phyloP scores from a whole-genome alignment of 208 protist genomes.

The Leptomonas pyrrhocoris region DNA sequence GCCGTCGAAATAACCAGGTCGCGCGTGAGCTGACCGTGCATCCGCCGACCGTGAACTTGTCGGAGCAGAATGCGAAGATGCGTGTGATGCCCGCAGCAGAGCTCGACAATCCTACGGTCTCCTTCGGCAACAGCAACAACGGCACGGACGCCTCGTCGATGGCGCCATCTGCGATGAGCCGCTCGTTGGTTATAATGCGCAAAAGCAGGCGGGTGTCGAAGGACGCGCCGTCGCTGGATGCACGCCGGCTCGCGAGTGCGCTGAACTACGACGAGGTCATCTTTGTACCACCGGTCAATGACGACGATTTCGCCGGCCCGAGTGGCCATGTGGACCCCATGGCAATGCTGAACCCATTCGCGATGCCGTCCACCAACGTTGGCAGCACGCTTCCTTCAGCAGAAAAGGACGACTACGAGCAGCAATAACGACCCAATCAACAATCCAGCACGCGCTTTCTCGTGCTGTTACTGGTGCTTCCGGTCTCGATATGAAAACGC shows the following conservation, averaged over 20 bases:
- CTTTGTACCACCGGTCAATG: slow-evolving; percentile 29
- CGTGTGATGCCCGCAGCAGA: slow-evolving; percentile 17
- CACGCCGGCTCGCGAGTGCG: slow-evolving; percentile 6
- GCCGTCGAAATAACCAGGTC: slow-evolving; percentile 17
- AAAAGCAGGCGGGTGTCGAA: slow-evolving; percentile 15
- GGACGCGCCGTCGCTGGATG: slow-evolving; percentile 21
- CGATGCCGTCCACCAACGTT: background rate
- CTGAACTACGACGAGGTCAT: slow-evolving; percentile 44
- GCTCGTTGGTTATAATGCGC: slow-evolving; percentile 20
- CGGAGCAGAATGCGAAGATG: slow-evolving; percentile 31
- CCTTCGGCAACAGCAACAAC: background rate
- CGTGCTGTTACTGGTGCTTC: background rate
- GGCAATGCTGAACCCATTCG: slow-evolving; percentile 37
- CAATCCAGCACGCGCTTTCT: background rate
- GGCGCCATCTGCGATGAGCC: slow-evolving; percentile 11
- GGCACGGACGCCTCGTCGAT: slow-evolving; percentile 6
- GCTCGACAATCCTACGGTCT: background rate
- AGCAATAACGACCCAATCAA: background rate
- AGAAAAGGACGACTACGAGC: slow-evolving; percentile 13
- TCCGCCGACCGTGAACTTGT: slow-evolving; percentile 34
- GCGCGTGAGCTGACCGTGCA: slow-evolving; percentile 25
- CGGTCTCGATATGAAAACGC: too few relatives aligned
- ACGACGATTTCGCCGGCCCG: slow-evolving; percentile 1
- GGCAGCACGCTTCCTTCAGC: slow-evolving; percentile 6
- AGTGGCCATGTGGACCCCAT: slow-evolving; percentile 39